Conservation (phyloP, 768 basidiomycete species). For the Hericium coralloides region DNA sequence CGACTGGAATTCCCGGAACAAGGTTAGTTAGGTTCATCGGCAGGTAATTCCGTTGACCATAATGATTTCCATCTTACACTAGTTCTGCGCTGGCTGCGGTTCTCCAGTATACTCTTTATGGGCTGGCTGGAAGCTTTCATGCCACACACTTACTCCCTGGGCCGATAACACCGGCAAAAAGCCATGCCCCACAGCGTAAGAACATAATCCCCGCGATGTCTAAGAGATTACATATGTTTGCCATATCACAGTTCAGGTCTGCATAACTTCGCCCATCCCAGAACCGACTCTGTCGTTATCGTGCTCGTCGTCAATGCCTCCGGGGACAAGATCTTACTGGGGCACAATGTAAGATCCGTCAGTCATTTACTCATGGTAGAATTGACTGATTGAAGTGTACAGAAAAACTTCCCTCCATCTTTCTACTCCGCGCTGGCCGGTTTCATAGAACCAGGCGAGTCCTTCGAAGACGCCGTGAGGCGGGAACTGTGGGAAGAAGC, state of each 20-base stretch:
- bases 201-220: constrained; percentile 2
- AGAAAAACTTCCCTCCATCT: constrained; percentile 58
- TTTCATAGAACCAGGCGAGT: constrained; percentile 91
- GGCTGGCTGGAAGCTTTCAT: constrained; percentile 94
- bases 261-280: constrained; percentile 78
- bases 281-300: constrained; percentile 87
- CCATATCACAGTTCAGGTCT: constrained; percentile 54
- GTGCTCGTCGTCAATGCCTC: constrained; percentile 78
- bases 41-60: background rate
- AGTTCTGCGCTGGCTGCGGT: constrained; percentile 92
- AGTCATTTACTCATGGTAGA: background rate
- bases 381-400: constrained; percentile 2
- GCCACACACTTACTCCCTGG: constrained; percentile 70
- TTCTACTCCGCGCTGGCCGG: constrained; percentile 91
- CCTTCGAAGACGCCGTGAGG: constrained; percentile 87
- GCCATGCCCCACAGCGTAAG: constrained; percentile 68
- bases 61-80: constrained; percentile 1
- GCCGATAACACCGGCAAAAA: constrained; percentile 49
- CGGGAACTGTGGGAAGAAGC: constrained; percentile 97
- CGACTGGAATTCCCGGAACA: constrained; percentile 92
- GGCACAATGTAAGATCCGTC: constrained; percentile 57
- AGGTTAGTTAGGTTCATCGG: constrained; percentile 31
- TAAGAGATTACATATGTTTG: constrained; percentile 2
- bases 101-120: constrained; percentile 74
- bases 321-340: constrained; percentile 78